These are phyloP conservation scores for Solanum hybrid DNA, from an alignment of 305 asterid species.

Conservation along the genomic window DNA sequence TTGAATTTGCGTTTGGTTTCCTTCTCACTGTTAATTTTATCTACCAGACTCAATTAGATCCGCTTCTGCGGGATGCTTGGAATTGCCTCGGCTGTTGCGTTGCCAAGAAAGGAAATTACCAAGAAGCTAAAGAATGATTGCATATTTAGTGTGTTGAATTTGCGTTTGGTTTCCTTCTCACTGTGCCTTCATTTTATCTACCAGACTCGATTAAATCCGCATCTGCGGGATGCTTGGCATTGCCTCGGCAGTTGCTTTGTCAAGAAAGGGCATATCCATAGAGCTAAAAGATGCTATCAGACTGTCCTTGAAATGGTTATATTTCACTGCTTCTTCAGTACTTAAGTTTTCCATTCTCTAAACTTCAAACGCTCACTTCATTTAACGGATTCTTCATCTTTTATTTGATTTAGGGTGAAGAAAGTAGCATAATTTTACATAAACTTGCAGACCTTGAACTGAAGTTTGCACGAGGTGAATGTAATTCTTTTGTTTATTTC, in stretches of 20 bases:
- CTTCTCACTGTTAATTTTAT: not conserved
- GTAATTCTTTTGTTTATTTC: not conserved
- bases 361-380: not conserved
- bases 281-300: not conserved
- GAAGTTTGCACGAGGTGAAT: not conserved
- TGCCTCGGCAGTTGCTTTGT: not conserved
- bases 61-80: not conserved
- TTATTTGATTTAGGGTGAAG: not conserved
- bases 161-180: not conserved
- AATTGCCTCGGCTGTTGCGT: not conserved
- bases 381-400: not conserved
- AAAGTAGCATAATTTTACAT: not conserved
- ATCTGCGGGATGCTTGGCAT: not conserved
- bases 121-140: not conserved
- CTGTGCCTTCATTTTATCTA: not conserved
- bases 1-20: not conserved
- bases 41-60: not conserved
- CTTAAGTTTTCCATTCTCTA: not conserved
- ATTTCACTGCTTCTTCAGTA: not conserved
- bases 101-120: not conserved
- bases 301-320: not conserved
- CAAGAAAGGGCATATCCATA: not conserved
- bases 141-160: not conserved
- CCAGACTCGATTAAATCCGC: not conserved
- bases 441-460: not conserved